These are phyloP conservation scores for Cercospora zeina DNA, from an alignment of 2,329 filamentous ascomycete species.

Conservation along the genomic window DNA sequence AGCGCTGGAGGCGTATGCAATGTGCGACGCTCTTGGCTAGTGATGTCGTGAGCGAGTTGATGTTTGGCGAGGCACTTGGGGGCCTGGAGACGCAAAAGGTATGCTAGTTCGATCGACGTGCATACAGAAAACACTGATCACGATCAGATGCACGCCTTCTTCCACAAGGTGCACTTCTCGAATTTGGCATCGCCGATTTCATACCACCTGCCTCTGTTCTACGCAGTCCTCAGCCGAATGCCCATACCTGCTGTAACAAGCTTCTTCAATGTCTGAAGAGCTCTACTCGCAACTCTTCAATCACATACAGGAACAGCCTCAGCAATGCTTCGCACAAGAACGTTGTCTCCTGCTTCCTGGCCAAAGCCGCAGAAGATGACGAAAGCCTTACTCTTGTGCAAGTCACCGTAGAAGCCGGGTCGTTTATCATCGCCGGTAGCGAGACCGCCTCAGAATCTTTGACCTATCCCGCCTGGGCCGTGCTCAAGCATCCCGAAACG, in stretches of 20 bases:
- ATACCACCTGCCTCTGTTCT: background rate
- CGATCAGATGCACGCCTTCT: conserved; percentile 21
- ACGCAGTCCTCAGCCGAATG: background rate
- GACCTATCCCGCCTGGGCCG: conserved; percentile 37
- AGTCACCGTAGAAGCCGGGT: conserved; percentile 34
- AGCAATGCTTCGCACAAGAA: conserved; percentile 4
- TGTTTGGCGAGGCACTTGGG: conserved; percentile 45
- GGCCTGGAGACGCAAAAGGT: conserved; percentile 43
- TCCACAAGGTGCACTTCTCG: conserved; percentile 3
- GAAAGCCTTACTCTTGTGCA: conserved; percentile 15
- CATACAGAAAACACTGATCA: background rate
- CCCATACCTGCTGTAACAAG: conserved; percentile 1
- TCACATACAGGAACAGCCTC: conserved; percentile 11
- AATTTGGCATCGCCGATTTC: conserved; percentile 1
- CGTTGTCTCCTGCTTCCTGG: background rate
- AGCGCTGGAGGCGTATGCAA: conserved; percentile 37
- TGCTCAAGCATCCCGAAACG: conserved; percentile 30
- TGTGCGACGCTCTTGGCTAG: conserved; percentile 43
- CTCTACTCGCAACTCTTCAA: conserved; percentile 4
- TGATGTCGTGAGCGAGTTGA: conserved; percentile 43
- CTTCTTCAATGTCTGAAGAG: conserved; percentile 5
- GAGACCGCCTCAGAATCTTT: conserved; percentile 38
- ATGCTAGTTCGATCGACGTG: background rate
- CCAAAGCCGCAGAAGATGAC: conserved; percentile 1
- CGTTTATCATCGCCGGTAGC: conserved; percentile 38